Evolutionary conservation across 108 stramenopile species (phyloP), one percentile per base, ranked within the genome.

Genomic region (Aurantiochytrium sp.): DNA sequence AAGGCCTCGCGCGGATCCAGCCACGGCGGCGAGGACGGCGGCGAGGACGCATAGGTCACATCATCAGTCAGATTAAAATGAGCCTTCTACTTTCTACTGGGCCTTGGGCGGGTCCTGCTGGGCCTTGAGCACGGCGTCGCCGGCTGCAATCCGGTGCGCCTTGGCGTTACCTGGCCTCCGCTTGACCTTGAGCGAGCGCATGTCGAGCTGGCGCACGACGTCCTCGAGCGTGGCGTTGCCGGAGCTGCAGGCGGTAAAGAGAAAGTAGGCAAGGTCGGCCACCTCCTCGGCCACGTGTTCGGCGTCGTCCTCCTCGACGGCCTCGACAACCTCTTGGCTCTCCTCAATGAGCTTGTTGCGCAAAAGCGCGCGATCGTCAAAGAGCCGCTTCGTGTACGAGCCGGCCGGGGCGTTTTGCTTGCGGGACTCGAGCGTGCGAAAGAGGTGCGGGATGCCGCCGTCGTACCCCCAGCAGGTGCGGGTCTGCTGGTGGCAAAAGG

Each of bases 281-380:
- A 97, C 92, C 89, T 99, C 98, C 45, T 93, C 95, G 2, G 98
- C 98, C 2, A 98, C 96, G 89, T 99, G 94, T 50, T 96, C 88
- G 59, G 89, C 88, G 12, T 88, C 91, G 30, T 92, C 90, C 45
- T 81, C 73, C 73, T 81, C 73, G 45, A 81, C 45, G 5, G 98
- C 97, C 92, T 99, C 98, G 5, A 94, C 90, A 86, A 99, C 88
- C 90, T 99, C 98, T 91, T 98, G 97, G n/a, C 96, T 96, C 94
- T 99, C 98, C 91, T 99, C 98, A 5, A 99, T 95, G 39, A 99
- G 92, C 90, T 99, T 99, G 89, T 97, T 94, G 22, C 96, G 93
- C 69, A 99, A 90, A 73, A 99, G 89, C 41, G 86, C 89, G 2
- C 88, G 90, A 89, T 98, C 97, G 37, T 97, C 95, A 90, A 99